Base-by-base conservation (phyloP, 257 asterid species). In the Nicotiana benthamiana region DNA sequence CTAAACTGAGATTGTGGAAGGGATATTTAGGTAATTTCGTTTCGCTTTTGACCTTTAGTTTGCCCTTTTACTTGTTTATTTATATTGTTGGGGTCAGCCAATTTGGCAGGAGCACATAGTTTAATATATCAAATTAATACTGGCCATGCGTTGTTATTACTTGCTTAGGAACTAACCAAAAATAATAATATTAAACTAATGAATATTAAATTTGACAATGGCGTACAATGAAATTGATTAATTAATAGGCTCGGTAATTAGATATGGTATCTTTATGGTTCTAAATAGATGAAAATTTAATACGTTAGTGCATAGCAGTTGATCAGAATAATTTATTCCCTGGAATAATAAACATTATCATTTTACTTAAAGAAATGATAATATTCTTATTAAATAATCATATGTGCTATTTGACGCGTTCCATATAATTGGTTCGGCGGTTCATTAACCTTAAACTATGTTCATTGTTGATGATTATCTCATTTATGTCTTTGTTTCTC, bases 201-300 rank as follows among this genome's bases (percentile, higher is more conserved):
- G 52, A 24, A 63, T 4, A 28, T 9, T 34, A 64, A 76, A 78
- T 72, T 77, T 72, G 86, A 81, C 48, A 1, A 48, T 65, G 85
- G 84, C 76, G n/a, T 77, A 51, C n/a, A 16, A 46, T 6, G 34
- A 16, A 43, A 52, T 64, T n/a, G 15, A 30, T 78, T 27, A 26
- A 46, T 12, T 60, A 83, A 43, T 59, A 59, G 79, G 80, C 4
- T 28, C 34, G 24, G 6, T 46, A 62, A 40, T 68, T 67, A 70
- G 74, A 59, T 84, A 84, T 61, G 80, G 8, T 60, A 89, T 59
- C 53, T 84, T 65, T 15, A 85, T 92, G 95, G 95, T 32, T 81
- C 75, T 67, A 77, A 84, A 68, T 68, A 12, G 59, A 64, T 63
- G 83, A 34, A 52, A 65, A 66, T 68, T 79, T 56, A 32, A 68